These are phyloP conservation scores for Alternaria dauci DNA, from an alignment of 2,329 filamentous ascomycete species.

Conservation along the genomic window DNA sequence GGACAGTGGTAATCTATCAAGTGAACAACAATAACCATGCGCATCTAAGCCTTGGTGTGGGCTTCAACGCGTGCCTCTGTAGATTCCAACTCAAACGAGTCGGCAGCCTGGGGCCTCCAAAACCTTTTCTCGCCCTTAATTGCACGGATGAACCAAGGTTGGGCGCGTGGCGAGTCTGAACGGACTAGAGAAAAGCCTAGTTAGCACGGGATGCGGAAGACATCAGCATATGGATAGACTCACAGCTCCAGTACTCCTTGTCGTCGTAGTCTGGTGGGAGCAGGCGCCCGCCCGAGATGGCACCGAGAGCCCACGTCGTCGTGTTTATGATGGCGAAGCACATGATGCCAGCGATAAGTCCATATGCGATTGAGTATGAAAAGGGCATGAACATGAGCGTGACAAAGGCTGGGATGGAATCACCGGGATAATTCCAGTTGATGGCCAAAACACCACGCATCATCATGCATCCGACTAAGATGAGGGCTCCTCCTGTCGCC, in stretches of 20 bases:
- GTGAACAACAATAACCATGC: no score
- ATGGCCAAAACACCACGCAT: constrained; percentile 78
- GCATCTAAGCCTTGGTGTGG: constrained; percentile 12
- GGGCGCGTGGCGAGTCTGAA: constrained; percentile 31
- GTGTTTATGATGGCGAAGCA: constrained; percentile 80
- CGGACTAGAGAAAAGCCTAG: constrained; percentile 16
- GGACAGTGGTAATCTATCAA: not conserved
- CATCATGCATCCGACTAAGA: constrained; percentile 89
- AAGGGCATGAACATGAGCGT: constrained; percentile 88
- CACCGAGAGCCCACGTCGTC: constrained; percentile 60
- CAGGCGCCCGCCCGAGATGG: constrained; percentile 25
- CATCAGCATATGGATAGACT: constrained; percentile 9
- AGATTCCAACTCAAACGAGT: constrained; percentile 36
- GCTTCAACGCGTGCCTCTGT: constrained; percentile 11
- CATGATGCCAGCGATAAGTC: constrained; percentile 80
- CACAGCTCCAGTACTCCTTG: constrained; percentile 43
- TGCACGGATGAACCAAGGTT: constrained; percentile 39
- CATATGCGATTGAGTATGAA: constrained; percentile 87
- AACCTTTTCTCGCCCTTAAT: constrained; percentile 36
- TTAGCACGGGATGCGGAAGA: constrained; percentile 11
- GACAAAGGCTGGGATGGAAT: constrained; percentile 83
- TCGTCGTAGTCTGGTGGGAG: constrained; percentile 39
- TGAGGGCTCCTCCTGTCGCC: constrained; percentile 87
- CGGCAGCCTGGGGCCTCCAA: constrained; percentile 30
- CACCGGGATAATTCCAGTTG: constrained; percentile 84